Percentiles rank a stretch among this genome's conserved stretches.
Evolutionary conservation across 2,329 filamentous ascomycete species (phyloP).

Genomic region (Pseudogymnoascus sp.): DNA sequence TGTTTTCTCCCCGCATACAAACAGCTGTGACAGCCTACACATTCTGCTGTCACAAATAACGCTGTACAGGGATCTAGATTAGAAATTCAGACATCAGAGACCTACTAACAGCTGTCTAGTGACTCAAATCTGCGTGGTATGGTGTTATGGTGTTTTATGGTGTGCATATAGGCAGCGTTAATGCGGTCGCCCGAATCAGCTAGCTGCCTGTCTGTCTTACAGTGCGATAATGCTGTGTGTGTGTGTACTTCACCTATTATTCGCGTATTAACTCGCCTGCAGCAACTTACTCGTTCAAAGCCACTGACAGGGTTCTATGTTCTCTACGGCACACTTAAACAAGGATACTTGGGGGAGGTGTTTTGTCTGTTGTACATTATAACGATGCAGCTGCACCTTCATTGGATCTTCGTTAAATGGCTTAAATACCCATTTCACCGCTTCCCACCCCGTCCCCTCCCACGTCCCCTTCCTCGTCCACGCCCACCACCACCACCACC

Average conservation of each 20-base stretch:
- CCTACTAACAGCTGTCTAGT: no score
- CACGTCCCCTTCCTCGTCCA: conserved; percentile 10
- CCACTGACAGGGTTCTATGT: neutral
- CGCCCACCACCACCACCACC: conserved; percentile 22
- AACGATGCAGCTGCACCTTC: neutral
- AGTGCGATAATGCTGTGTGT: neutral
- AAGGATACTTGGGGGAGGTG: neutral
- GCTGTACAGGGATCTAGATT: no score
- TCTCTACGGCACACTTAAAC: neutral
- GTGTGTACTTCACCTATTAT: neutral
- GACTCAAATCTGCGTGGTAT: no score
- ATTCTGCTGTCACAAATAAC: neutral
- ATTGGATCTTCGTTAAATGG: neutral
- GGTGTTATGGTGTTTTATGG: neutral
- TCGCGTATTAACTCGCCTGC: neutral
- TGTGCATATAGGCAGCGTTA: neutral
- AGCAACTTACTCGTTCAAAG: neutral
- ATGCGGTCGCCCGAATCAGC: neutral
- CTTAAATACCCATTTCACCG: conserved; percentile 19
- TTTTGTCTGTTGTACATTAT: neutral
- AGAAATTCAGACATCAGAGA: no score
- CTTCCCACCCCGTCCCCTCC: conserved; percentile 38
- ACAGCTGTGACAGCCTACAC: neutral
- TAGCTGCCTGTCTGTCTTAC: neutral
- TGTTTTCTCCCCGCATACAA: neutral